Conservation (phyloP, 1,139 yeast species). For the Taphrina betulina region DNA sequence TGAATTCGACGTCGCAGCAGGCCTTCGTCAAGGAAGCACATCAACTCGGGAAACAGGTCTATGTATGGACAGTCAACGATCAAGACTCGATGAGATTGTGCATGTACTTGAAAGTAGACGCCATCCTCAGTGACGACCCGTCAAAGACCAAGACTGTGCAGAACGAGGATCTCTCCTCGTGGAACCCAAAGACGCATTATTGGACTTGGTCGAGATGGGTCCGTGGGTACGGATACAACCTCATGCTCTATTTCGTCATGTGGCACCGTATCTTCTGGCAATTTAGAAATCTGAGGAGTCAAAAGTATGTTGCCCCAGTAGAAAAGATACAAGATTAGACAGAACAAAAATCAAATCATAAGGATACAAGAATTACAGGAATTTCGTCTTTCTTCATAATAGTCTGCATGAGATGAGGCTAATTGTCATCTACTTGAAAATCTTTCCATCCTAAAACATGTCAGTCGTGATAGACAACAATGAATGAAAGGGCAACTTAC, state of each 20-base stretch:
- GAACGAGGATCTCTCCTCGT: constrained; percentile 4
- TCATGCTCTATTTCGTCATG: constrained; percentile 8
- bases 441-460: constrained; percentile 24
- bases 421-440: constrained; percentile 40
- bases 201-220: not conserved
- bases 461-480: too few species aligned
- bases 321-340: too few species aligned
- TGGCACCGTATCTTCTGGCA: constrained; percentile 5
- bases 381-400: too few species aligned
- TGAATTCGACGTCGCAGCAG: constrained; percentile 50
- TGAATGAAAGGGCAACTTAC: too few species aligned
- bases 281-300: constrained; percentile 1
- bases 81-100: constrained; percentile 48
- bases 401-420: too few species aligned
- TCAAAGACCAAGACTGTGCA: constrained; percentile 31
- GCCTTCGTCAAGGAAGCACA: constrained; percentile 46
- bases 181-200: constrained; percentile 1
- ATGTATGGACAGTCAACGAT: constrained; percentile 79
- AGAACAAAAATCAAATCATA: too few species aligned
- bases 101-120: constrained; percentile 55
- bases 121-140: constrained; percentile 65
- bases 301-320: not conserved
- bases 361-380: too few species aligned
- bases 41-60: constrained; percentile 54
- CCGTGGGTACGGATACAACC: not conserved